Evolutionary conservation across 2,329 filamentous ascomycete species (phyloP).

Genomic region (Cordyceps pruinosa): DNA sequence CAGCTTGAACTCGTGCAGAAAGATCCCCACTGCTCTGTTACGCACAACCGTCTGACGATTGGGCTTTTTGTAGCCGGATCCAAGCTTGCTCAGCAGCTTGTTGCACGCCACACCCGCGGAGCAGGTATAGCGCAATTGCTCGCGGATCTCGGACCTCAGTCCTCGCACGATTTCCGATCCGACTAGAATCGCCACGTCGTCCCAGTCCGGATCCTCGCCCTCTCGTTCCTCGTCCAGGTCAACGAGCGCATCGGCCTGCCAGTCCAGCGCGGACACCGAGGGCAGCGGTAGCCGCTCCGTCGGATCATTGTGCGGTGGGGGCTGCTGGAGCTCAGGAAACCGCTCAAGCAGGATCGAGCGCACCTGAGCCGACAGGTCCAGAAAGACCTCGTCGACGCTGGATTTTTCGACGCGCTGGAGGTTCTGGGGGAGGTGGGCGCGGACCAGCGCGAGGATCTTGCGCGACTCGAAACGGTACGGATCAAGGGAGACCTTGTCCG

Average conservation of each 20-base stretch:
- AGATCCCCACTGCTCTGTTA: constrained; percentile 71
- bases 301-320: constrained; percentile 67
- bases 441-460: constrained; percentile 73
- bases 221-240: constrained; percentile 72
- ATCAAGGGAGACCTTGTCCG: constrained; percentile 90
- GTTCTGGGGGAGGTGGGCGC: constrained; percentile 58
- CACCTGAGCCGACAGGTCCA: constrained; percentile 82
- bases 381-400: constrained; percentile 89
- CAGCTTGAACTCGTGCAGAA: constrained; percentile 80
- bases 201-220: constrained; percentile 85
- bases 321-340: constrained; percentile 63
- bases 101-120: constrained; percentile 84
- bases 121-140: constrained; percentile 77
- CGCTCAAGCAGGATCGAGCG: constrained; percentile 66
- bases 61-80: constrained; percentile 86
- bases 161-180: constrained; percentile 82
- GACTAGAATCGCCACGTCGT: constrained; percentile 81
- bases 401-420: constrained; percentile 83
- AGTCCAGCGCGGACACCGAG: constrained; percentile 63
- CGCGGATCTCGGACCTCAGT: constrained; percentile 61
- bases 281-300: constrained; percentile 67
- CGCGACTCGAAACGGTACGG: constrained; percentile 82
- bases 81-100: constrained; percentile 93
- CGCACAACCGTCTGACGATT: constrained; percentile 92
- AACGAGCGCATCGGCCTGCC: constrained; percentile 75